These are phyloP conservation scores for Hemileccinum impolitum DNA, from an alignment of 768 basidiomycete genomes.

Conservation along the genomic window DNA sequence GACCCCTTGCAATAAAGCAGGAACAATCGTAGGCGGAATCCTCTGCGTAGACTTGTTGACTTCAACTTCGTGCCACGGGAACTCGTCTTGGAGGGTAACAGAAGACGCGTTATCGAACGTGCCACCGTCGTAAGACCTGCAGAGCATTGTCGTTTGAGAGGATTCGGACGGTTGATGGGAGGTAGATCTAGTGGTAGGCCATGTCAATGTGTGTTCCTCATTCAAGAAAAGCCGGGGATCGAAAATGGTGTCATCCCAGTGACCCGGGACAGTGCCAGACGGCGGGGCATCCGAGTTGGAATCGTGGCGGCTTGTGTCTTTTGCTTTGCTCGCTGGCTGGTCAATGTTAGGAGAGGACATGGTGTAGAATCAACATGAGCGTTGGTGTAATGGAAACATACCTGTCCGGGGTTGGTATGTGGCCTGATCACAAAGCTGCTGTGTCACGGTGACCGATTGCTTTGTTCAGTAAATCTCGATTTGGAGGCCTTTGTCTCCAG, in stretches of 20 bases:
- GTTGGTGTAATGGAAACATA: background rate
- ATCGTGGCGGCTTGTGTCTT: no score
- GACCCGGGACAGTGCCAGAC: background rate
- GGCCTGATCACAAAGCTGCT: conserved; percentile 15
- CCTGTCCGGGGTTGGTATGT: background rate
- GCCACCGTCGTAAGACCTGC: background rate
- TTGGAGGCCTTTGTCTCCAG: background rate
- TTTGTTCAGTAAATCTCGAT: conserved; percentile 8
- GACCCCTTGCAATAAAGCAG: conserved; percentile 14
- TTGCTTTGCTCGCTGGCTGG: background rate
- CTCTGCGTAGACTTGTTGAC: background rate
- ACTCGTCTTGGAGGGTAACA: conserved; percentile 7
- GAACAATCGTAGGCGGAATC: conserved; percentile 16
- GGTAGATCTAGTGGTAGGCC: conserved; percentile 1
- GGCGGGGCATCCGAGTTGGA: background rate
- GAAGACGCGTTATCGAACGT: conserved; percentile 11
- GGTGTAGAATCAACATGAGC: conserved; percentile 1
- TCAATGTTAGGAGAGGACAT: conserved; percentile 1
- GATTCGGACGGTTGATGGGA: conserved; percentile 2
- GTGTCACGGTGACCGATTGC: conserved; percentile 3
- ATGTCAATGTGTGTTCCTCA: background rate
- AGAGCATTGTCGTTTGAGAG: conserved; percentile 2
- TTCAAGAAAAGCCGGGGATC: background rate
- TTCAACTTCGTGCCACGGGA: conserved; percentile 3
- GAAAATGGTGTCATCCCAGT: background rate